Evolutionary conservation across 2,329 filamentous ascomycete species (phyloP).

Genomic region (Venturiaceae sp.): DNA sequence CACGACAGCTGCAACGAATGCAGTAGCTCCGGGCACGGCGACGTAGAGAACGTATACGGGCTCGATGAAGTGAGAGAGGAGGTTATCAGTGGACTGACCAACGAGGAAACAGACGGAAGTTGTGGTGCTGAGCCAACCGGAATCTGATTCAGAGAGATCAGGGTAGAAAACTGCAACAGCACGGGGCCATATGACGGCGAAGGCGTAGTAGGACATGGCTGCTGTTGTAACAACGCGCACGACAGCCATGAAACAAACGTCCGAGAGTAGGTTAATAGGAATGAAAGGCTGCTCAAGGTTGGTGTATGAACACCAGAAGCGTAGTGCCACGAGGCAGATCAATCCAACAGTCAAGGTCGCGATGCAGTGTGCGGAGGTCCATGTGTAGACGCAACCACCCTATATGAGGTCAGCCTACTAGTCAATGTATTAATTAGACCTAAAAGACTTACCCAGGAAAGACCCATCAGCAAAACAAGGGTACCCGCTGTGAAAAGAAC

Average conservation of each 20-base stretch:
- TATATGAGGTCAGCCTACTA: too few species aligned
- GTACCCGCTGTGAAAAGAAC: slow-evolving; percentile 13
- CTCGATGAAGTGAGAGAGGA: not conserved
- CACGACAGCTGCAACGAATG: too few species aligned
- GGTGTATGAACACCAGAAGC: not conserved
- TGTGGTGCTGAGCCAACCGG: too few species aligned
- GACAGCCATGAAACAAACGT: not conserved
- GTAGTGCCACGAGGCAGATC: not conserved
- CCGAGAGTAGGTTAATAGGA: not conserved
- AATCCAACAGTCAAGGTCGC: not conserved
- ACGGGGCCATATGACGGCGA: not conserved
- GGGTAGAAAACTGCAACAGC: not conserved
- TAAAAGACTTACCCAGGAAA: slow-evolving; percentile 2
- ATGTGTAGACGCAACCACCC: too few species aligned
- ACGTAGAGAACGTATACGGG: not conserved
- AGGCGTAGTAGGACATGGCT: not conserved
- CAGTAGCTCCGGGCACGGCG: not conserved
- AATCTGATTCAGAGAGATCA: too few species aligned
- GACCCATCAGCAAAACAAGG: slow-evolving; percentile 14
- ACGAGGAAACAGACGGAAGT: not conserved
- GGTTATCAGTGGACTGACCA: not conserved
- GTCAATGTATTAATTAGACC: too few species aligned
- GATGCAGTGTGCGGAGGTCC: not conserved
- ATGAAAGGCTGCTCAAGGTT: not conserved
- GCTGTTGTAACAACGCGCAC: not conserved